Evolutionary conservation across 805 yeast genomes (phyloP).

Genomic region (Lachancea lanzarotensis): DNA sequence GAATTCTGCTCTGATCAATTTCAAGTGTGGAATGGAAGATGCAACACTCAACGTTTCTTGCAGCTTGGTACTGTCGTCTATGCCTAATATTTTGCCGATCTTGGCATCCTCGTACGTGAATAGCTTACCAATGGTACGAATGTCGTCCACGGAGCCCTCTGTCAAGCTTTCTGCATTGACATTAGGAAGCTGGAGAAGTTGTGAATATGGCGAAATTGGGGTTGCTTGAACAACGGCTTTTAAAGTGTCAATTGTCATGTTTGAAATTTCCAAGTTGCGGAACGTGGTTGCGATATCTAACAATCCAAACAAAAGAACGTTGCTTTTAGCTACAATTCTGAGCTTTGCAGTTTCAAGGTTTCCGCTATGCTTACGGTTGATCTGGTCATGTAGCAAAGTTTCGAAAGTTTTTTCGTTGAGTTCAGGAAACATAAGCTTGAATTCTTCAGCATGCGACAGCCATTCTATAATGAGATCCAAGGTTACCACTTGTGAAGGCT

Average conservation of each 20-base stretch:
- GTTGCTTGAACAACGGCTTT: constrained; percentile 75
- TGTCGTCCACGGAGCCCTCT: constrained; percentile 23
- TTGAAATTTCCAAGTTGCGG: constrained; percentile 61
- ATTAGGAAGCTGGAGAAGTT: constrained; percentile 75
- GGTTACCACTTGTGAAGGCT: constrained; percentile 58
- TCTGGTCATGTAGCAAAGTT: constrained; percentile 48
- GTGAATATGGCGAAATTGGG: constrained; percentile 46
- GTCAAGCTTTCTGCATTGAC: constrained; percentile 45
- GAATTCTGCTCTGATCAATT: constrained; percentile 64
- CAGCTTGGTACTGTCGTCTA: constrained; percentile 40
- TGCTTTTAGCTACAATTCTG: constrained; percentile 55
- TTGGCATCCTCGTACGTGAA: constrained; percentile 52
- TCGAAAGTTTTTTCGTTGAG: constrained; percentile 43
- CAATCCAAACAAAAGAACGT: constrained; percentile 61
- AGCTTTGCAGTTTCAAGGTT: constrained; percentile 39
- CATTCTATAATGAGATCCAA: constrained; percentile 51
- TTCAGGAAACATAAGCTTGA: constrained; percentile 37
- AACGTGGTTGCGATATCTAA: constrained; percentile 78
- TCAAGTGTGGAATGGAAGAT: constrained; percentile 57
- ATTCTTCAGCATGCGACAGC: constrained; percentile 64
- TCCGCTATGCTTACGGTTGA: constrained; percentile 43
- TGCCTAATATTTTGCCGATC: constrained; percentile 51
- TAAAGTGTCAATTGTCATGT: constrained; percentile 56
- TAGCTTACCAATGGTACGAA: constrained; percentile 63
- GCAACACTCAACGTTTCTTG: constrained; percentile 51